phyloP scores from a whole-genome alignment of 2,329 filamentous ascomycete species.

The Fusarium brachygibbosum region DNA sequence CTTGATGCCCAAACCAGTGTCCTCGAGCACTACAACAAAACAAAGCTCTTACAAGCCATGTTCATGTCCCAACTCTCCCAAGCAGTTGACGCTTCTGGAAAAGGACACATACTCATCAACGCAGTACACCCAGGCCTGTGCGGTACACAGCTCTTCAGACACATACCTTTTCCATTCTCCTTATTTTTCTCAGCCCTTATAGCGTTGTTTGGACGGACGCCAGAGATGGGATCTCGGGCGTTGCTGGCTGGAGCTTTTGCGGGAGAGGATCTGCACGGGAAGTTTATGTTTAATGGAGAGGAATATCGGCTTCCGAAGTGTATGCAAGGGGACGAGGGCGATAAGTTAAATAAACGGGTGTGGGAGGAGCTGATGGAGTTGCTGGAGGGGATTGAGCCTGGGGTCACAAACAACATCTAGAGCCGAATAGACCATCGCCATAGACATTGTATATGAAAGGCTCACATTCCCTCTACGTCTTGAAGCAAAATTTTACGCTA shows the following conservation, averaged over 20 bases:
- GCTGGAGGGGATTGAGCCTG: slow-evolving; percentile 59
- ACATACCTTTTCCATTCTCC: slow-evolving; percentile 49
- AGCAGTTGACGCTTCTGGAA: slow-evolving; percentile 49
- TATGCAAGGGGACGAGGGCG: slow-evolving; percentile 55
- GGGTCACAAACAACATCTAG: slow-evolving; percentile 54
- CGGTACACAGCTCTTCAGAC: slow-evolving; percentile 56
- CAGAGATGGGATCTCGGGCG: slow-evolving; percentile 58
- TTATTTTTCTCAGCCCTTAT: slow-evolving; percentile 32
- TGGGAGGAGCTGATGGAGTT: slow-evolving; percentile 60
- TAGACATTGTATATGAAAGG: too few relatives aligned
- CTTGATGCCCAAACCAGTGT: slow-evolving; percentile 47
- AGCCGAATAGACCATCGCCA: too few relatives aligned
- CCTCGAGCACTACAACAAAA: slow-evolving; percentile 47
- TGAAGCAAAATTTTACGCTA: too few relatives aligned
- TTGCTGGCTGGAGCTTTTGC: slow-evolving; percentile 56
- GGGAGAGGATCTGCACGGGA: slow-evolving; percentile 57
- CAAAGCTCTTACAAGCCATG: slow-evolving; percentile 53
- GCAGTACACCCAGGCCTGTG: slow-evolving; percentile 59
- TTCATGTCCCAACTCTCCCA: slow-evolving; percentile 53
- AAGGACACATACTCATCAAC: slow-evolving; percentile 56
- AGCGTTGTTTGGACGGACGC: slow-evolving; percentile 52
- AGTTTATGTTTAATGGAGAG: slow-evolving; percentile 56
- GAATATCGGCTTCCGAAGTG: slow-evolving; percentile 42
- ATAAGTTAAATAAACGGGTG: slow-evolving; percentile 53
- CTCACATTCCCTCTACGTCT: too few relatives aligned